A percentile compares a stretch with the other conserved stretches of the same genome.
phyloP scores from a whole-genome alignment of 208 protist species.

The Crithidia bombi region DNA sequence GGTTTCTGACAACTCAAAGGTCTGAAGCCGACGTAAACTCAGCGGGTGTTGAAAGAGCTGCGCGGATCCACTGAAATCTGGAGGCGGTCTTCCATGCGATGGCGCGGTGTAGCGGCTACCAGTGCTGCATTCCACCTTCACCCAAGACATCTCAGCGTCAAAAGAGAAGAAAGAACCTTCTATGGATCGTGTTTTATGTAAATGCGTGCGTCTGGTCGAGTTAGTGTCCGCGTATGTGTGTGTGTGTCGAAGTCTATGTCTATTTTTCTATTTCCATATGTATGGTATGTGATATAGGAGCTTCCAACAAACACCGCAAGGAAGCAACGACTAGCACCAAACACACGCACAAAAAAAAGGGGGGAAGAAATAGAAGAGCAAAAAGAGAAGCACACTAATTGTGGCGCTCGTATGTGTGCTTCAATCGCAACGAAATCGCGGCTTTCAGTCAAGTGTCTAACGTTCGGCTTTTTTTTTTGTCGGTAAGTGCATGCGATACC shows the following conservation, averaged over 20 bases:
- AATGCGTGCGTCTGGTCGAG: too few relatives aligned
- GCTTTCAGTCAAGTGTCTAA: too few relatives aligned
- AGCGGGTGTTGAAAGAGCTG: constrained; percentile 45
- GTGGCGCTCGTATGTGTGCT: too few relatives aligned
- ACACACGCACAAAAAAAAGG: not conserved
- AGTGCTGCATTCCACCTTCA: constrained; percentile 51
- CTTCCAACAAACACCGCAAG: not conserved
- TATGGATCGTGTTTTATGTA: not conserved
- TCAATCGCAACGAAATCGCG: too few relatives aligned
- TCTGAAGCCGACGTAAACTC: constrained; percentile 28
- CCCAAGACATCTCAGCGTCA: constrained; percentile 66
- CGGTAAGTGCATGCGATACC: too few relatives aligned
- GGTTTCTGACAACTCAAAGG: constrained; percentile 23
- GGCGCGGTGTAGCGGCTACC: constrained; percentile 63
- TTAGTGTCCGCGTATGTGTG: constrained; percentile 18
- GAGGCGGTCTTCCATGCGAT: constrained; percentile 48
- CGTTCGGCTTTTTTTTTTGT: too few relatives aligned
- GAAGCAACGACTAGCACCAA: too few relatives aligned
- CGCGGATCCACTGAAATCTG: constrained; percentile 51
- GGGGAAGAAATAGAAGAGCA: not conserved
- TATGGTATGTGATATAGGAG: too few relatives aligned
- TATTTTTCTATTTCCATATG: too few relatives aligned
- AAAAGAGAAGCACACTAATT: too few relatives aligned
- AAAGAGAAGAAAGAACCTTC: too few relatives aligned
- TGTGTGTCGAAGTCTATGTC: not conserved